Base-by-base conservation (phyloP, 2,329 filamentous ascomycete species). In the Claviceps purpurea region DNA sequence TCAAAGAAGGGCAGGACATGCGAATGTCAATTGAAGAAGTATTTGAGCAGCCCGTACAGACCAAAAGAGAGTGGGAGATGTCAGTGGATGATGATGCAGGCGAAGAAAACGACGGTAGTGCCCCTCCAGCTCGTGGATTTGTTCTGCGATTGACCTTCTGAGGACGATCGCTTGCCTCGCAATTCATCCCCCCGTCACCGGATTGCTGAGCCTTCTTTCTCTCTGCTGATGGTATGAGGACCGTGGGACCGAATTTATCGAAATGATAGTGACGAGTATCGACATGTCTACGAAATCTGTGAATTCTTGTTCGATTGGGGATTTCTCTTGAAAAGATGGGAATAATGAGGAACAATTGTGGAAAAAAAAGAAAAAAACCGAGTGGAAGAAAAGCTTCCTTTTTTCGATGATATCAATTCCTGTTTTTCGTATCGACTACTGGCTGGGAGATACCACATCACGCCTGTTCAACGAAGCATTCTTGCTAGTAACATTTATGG, bases 1-100 rank as follows among this genome's bases (percentile, higher is more conserved):
- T 97, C 50, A 79, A 82, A 1, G 93, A 98, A 69, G 90, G 89
- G 37, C 89, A 97, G 66, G 91, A 95, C 62, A 93, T 97, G 85
- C 79, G 84, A 54, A 76, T 87, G 53, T 84, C 93, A 59, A 73
- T 87, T 43, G 64, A 65, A 18, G 73, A 78, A 58, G 61, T 72
- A n/a, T 59, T 65, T 4, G 68, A 71, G 34, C 60, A 61, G 34
- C 47, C 59, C 24, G 40, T 52, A 10, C 45, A 44, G 26, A 59
- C 71, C 41, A 81, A 82, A 61, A 67, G 72, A 39, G 79, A 82
- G 57, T 82, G 78, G 78, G 78, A 82, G 51, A 82, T 82, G 78
- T 70, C 73, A 2, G 63, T 82, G 30, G 79, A 82, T 52, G 67
- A 64, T 44, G 42, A 61, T 63, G n/a, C 42, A 44, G 71, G 73